Conservation (phyloP, 257 asterid genomes). For the Handroanthus guayacan region DNA sequence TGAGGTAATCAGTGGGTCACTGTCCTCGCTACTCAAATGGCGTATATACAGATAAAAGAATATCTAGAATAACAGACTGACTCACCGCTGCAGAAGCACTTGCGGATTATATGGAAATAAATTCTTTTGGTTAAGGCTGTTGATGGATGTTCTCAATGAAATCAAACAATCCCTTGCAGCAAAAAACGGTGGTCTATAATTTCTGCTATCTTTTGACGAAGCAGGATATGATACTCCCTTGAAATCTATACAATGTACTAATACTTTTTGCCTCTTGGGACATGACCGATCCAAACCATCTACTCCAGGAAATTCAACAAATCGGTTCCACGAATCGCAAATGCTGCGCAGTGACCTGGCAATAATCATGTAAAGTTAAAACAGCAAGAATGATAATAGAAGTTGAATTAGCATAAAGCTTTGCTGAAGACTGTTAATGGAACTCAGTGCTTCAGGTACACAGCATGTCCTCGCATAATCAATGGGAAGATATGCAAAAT, state of each 20-base stretch:
- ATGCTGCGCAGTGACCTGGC: constrained; percentile 73
- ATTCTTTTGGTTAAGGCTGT: constrained; percentile 69
- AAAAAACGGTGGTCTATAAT: constrained; percentile 45
- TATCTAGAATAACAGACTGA: constrained; percentile 12
- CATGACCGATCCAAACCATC: constrained; percentile 37
- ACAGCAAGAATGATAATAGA: neutral
- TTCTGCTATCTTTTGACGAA: constrained; percentile 30
- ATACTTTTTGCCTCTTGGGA: constrained; percentile 58
- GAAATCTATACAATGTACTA: constrained; percentile 30
- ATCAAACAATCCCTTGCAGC: constrained; percentile 75
- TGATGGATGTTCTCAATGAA: constrained; percentile 65
- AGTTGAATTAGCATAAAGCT: constrained; percentile 2
- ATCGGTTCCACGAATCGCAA: constrained; percentile 74
- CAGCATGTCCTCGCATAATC: neutral
- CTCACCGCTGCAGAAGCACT: constrained; percentile 79
- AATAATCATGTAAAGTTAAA: constrained; percentile 33
- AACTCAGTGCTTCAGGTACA: neutral
- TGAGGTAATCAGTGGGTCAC: constrained; percentile 4
- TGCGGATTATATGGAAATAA: constrained; percentile 87
- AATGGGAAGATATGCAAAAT: constrained; percentile 19
- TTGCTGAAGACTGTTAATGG: neutral
- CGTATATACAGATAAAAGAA: constrained; percentile 18
- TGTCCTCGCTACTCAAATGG: neutral
- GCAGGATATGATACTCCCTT: constrained; percentile 36
- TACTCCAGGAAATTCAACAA: constrained; percentile 64